Percentiles rank a stretch among this genome's conserved stretches.
Conservation (phyloP, 169 alveolate species). For the Plasmodium coatneyi region DNA sequence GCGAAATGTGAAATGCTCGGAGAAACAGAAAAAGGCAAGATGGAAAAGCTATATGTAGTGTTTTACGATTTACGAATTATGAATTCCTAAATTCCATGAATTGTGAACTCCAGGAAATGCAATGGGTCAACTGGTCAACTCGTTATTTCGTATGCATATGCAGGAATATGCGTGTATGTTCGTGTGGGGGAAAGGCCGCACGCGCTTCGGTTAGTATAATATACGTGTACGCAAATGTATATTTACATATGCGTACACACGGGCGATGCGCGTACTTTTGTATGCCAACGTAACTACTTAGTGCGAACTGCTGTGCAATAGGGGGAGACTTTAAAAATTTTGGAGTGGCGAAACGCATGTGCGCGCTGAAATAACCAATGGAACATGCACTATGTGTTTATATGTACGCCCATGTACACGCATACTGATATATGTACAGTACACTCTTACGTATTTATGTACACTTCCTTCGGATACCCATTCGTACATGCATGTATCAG, state of each 20-base stretch:
- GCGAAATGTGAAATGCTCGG: background rate
- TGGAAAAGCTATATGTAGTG: background rate
- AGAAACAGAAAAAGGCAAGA: background rate
- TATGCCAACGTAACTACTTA: background rate
- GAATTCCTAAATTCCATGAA: background rate
- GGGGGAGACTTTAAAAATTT: background rate
- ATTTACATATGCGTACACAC: background rate
- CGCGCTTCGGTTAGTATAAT: background rate
- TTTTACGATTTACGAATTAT: background rate
- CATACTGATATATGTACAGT: background rate
- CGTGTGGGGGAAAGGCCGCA: background rate
- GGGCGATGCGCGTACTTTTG: background rate
- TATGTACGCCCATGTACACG: slow-evolving; percentile 11
- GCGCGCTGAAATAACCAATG: background rate
- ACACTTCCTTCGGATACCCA: background rate
- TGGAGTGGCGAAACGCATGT: background rate
- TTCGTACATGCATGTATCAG: background rate
- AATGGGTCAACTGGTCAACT: background rate
- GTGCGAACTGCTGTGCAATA: background rate
- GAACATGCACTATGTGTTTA: background rate
- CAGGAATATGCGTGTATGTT: background rate
- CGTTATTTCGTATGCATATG: background rate
- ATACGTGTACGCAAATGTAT: background rate
- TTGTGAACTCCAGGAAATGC: background rate
- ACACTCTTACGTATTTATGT: background rate